Percentiles rank a stretch among this genome's conserved stretches.
Evolutionary conservation across 2,329 filamentous ascomycete species (phyloP).

Genomic region (Cladosporium halotolerans): DNA sequence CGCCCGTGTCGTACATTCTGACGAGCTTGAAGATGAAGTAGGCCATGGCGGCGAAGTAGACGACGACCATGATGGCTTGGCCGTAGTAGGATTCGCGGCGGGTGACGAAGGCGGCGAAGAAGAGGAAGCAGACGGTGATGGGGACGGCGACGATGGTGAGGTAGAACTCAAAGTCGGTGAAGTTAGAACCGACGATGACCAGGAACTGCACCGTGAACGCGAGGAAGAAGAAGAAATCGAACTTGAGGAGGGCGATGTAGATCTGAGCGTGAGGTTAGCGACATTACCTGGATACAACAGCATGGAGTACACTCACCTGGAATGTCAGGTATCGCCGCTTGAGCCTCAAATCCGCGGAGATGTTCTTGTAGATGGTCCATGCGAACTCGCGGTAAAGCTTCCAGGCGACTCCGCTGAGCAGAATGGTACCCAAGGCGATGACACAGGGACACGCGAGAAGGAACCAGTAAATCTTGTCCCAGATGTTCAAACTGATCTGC

Average conservation of each 20-base stretch:
- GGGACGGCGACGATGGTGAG: conserved; percentile 86
- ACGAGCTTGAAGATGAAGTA: conserved; percentile 99
- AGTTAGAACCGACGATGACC: conserved; percentile 75
- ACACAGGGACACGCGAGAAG: conserved; percentile 81
- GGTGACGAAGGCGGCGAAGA: conserved; percentile 78
- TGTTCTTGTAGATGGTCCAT: conserved; percentile 99
- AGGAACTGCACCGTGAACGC: conserved; percentile 98
- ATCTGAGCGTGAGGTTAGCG: conserved; percentile 52
- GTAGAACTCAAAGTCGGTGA: conserved; percentile 67
- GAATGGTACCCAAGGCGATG: conserved; percentile 66
- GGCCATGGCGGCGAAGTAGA: conserved; percentile 81
- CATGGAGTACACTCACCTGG: conserved; percentile 58
- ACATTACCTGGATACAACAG: not conserved
- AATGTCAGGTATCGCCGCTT: conserved; percentile 95
- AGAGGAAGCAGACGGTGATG: conserved; percentile 80
- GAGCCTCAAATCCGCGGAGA: conserved; percentile 93
- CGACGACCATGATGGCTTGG: conserved; percentile 68
- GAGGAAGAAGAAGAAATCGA: conserved; percentile 99
- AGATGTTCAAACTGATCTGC: conserved; percentile 52
- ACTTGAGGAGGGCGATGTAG: conserved; percentile 95
- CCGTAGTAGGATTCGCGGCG: conserved; percentile 73
- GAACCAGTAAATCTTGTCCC: conserved; percentile 64
- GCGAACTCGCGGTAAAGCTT: conserved; percentile 98
- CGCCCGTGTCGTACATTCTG: conserved; percentile 72
- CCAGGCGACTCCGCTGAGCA: conserved; percentile 75